Evolutionary conservation across 2,329 filamentous ascomycete species (phyloP), one percentile per base, ranked within the genome.

Genomic region (Hymenoscyphus fructigenus): DNA sequence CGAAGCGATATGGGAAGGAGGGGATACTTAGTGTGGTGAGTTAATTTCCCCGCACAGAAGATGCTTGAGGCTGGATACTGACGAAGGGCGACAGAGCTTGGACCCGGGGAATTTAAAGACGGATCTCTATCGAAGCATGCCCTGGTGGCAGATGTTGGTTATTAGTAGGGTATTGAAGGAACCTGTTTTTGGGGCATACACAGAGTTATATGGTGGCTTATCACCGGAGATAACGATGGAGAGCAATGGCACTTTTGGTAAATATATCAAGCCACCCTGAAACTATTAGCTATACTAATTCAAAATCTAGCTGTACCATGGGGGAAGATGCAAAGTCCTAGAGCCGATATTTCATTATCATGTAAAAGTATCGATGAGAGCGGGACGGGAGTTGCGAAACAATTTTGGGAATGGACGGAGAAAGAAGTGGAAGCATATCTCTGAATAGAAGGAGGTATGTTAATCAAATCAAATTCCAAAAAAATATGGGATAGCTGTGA

Each of bases 331-430:
- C 65, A 62, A 56, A 63, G 73, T 20, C 74, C 78, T 20, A 71
- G 76, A 14, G 66, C 68, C 41, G 78, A 79, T 65, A 44, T 79
- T 14, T 71, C 71, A 3, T 67, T 72, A 2, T 75, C 69, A 14
- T 73, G 73, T 1, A 77, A 74, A 65, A 64, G 71, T 3, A 67
- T 74, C 57, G 72, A 72, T 20, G 76, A 80, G 57, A 78, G 78
- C 20, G 78, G 79, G 1, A 77, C 73, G 3, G 78, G 76, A 0
- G 73, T 76, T 47, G 78, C 75, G 2, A 67, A 73, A 55, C 73
- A 75, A 59, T 81, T 82, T 63, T 82, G 79, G 79, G 75, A 79
- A 7, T 83, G 79, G 80, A 76, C 74, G 29, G 80, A 82, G 63
- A 75, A 78, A 53, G 75, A 79, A 66, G 75, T 76, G 5, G 72